Percentiles rank a stretch among this genome's conserved stretches.
Conservation (phyloP, 2,329 filamentous ascomycete genomes). For the Sporothrix brasiliensis region DNA sequence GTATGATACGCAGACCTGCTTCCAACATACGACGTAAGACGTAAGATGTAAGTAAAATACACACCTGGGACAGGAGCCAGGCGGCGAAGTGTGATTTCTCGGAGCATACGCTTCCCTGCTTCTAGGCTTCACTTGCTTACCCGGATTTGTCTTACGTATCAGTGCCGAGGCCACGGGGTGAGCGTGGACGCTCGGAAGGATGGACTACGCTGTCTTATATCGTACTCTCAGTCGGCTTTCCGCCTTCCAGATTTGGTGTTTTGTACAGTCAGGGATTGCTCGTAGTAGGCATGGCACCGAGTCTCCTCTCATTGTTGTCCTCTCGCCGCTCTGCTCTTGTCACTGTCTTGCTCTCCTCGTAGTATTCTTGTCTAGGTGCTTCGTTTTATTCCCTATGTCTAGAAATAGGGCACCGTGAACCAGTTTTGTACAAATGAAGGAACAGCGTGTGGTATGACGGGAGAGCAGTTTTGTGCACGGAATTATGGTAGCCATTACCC, state of each 20-base stretch:
- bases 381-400: neutral
- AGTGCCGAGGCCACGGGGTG: neutral
- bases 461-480: neutral
- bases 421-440: no score
- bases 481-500: neutral
- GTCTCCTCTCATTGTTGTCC: neutral
- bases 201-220: neutral
- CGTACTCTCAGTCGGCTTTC: neutral
- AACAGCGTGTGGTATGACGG: no score
- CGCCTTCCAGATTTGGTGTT: slow-evolving; percentile 17
- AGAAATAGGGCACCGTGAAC: no score
- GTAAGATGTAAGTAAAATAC: neutral
- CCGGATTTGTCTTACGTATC: slow-evolving; percentile 1
- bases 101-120: neutral
- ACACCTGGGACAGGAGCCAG: neutral
- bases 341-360: neutral
- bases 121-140: neutral
- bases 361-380: neutral
- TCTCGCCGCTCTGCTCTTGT: neutral
- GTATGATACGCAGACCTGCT: neutral
- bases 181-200: neutral
- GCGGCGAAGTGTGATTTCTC: neutral
- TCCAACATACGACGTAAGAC: neutral
- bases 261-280: slow-evolving; percentile 6
- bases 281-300: slow-evolving; percentile 8